These are phyloP conservation scores for Suillus weaverae DNA, from an alignment of 768 basidiomycete species.

Conservation along the genomic window DNA sequence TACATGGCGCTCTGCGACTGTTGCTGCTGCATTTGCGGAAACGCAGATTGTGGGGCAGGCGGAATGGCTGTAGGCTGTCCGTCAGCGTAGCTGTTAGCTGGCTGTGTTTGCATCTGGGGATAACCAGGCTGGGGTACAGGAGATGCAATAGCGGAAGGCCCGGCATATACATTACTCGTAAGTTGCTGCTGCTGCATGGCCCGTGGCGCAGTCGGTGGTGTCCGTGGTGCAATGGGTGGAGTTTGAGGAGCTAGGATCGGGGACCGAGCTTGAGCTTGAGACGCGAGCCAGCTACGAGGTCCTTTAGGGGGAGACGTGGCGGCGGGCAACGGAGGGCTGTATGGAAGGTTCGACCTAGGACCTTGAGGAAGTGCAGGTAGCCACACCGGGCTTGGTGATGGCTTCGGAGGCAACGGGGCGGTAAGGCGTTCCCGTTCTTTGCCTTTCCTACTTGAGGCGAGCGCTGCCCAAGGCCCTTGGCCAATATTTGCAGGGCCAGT, in stretches of 20 bases:
- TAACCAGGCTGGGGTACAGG: not conserved
- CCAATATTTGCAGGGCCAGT: not conserved
- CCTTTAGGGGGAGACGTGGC: not conserved
- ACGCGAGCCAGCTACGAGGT: conserved; percentile 3
- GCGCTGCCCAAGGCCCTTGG: conserved; percentile 4
- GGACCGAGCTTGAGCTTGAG: not conserved
- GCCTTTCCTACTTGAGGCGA: conserved; percentile 3
- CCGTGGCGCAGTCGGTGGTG: conserved; percentile 1
- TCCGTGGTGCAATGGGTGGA: conserved; percentile 3
- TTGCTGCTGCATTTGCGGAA: conserved; percentile 1
- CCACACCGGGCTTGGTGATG: not conserved
- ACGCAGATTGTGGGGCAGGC: not conserved
- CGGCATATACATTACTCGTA: not conserved
- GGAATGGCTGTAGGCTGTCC: not conserved
- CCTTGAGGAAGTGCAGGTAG: not conserved
- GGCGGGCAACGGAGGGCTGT: conserved; percentile 1
- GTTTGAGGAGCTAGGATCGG: not conserved
- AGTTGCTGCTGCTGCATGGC: conserved; percentile 4
- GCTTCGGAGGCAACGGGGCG: not conserved
- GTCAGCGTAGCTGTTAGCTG: not conserved
- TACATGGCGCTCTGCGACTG: not conserved
- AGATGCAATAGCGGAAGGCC: not conserved
- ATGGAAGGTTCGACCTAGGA: not conserved
- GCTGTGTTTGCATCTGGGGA: not conserved
- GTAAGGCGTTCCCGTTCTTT: conserved; percentile 4